phyloP scores from a whole-genome alignment of 192 early-diverging fungal species.

The Geosiphon pyriformis region DNA sequence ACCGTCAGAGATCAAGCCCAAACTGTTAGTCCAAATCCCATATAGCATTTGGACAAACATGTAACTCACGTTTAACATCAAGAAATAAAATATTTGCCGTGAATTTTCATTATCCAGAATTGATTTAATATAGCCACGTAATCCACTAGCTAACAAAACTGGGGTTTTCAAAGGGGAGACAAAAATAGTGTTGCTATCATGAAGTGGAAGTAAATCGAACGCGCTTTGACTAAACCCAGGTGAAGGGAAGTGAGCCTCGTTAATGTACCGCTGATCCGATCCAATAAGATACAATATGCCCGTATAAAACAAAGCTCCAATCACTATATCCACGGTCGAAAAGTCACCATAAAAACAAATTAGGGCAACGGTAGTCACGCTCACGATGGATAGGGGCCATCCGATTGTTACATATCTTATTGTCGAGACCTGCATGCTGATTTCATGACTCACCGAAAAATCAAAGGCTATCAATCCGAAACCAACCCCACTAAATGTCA shows the following conservation, averaged over 20 bases:
- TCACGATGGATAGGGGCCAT: slow-evolving; percentile 36
- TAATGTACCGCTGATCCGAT: slow-evolving; percentile 22
- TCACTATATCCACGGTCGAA: slow-evolving; percentile 33
- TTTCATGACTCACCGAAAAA: slow-evolving; percentile 36
- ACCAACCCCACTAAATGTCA: slow-evolving; percentile 30
- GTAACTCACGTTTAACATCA: slow-evolving; percentile 87
- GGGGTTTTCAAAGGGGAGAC: slow-evolving; percentile 9
- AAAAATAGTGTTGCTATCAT: slow-evolving; percentile 20
- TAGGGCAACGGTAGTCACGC: slow-evolving; percentile 29
- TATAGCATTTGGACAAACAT: slow-evolving; percentile 86
- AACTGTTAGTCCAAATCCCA: slow-evolving; percentile 74
- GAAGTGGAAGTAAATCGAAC: slow-evolving; percentile 35
- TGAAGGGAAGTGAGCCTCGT: slow-evolving; percentile 31
- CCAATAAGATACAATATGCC: slow-evolving; percentile 35
- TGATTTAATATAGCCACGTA: slow-evolving; percentile 39
- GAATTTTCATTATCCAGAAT: slow-evolving; percentile 71
- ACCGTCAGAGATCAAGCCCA: slow-evolving; percentile 89
- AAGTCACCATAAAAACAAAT: slow-evolving; percentile 34
- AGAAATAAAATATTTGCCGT: slow-evolving; percentile 89
- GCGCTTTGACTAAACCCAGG: slow-evolving; percentile 27
- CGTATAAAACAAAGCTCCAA: slow-evolving; percentile 31
- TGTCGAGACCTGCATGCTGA: slow-evolving; percentile 30
- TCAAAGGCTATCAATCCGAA: slow-evolving; percentile 36
- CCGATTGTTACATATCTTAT: slow-evolving; percentile 32
- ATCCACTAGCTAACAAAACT: slow-evolving; percentile 24